Evolutionary conservation across 371 early-diverging fungal genomes (phyloP), one percentile per base, ranked within the genome.

Genomic region (Mucor indicus): DNA sequence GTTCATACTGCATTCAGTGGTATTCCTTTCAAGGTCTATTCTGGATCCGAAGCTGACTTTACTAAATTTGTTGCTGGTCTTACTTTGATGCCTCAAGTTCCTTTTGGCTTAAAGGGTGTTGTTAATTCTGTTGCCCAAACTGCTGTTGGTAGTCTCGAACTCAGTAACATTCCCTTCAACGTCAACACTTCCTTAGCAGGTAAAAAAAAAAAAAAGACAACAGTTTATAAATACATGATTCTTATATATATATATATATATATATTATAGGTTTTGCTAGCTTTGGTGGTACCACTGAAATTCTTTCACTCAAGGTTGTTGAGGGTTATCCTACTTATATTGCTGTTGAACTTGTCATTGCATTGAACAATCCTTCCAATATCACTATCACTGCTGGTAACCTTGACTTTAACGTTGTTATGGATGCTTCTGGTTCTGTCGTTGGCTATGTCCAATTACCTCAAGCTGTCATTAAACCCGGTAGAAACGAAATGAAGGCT

Each of bases 321-420:
- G 79, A 80, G 9, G 80, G 74, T 23, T 68, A 65, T 31, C 23
- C 67, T 4, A 56, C 73, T 4, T 62, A 78, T 13, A 42, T 75
- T 35, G 35, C 46, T 42, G 69, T 80, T 48, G 41, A 68, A 23
- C 66, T 69, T 43, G 62, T 62, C 35, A 67, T 72, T 35, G 54
- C 55, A 11, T 53, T 80, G 30, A 67, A 56, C 57, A 80, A 76
- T 39, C 84, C 84, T 6, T 79, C 80, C 16, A 64, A 63, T 16
- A 64, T 80, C 41, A 75, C 79, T 2, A 77, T 79, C 44, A 68
- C 60, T 48, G 57, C 78, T 23, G 80, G 79, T 25, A 57, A 77
- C 41, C 67, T 78, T 35, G 49, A 50, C 31, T 76, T 81, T 48
- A 50, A 68, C 27, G 62, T 75, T 31, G 32, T 53, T n/a, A 69